A percentile compares a stretch with the other conserved stretches of the same genome.
Evolutionary conservation across 176 grass and related monocot species (phyloP).

Genomic region (Dendrocalamus sinicus): DNA sequence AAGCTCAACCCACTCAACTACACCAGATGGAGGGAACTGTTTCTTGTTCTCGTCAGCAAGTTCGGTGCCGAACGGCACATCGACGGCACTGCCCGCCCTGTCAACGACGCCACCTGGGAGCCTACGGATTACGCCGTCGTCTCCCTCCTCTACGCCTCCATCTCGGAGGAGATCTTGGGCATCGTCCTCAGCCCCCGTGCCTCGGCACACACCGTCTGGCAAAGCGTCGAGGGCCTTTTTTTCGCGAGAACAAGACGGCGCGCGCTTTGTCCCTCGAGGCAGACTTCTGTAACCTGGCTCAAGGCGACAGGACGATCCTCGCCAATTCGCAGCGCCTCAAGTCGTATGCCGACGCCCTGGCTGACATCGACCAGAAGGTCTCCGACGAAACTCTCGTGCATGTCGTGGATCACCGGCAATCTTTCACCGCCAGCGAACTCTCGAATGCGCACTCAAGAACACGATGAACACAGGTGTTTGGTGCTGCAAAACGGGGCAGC

Average conservation of each 20-base stretch:
- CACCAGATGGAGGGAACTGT: not conserved
- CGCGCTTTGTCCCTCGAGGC: not conserved
- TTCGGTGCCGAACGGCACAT: not conserved
- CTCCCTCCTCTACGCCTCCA: not conserved
- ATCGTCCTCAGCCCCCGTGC: not conserved
- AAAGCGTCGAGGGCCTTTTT: not conserved
- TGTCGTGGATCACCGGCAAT: too few species aligned
- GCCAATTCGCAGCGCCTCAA: not conserved
- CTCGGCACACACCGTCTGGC: not conserved
- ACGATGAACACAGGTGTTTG: too few species aligned
- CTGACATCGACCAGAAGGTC: not conserved
- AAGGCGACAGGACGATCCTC: not conserved
- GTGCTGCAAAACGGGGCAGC: too few species aligned
- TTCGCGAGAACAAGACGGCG: not conserved
- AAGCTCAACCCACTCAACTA: not conserved
- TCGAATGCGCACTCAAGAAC: too few species aligned
- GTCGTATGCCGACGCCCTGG: not conserved
- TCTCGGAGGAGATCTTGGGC: not conserved
- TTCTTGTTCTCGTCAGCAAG: not conserved
- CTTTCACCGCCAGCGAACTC: too few species aligned
- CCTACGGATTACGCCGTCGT: not conserved
- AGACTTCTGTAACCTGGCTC: not conserved
- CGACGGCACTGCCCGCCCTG: rapidly evolving
- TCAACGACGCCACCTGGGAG: not conserved
- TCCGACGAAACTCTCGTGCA: too few species aligned